Evolutionary conservation across 2,329 filamentous ascomycete genomes (phyloP).

Genomic region (Ceratocystis destructans): DNA sequence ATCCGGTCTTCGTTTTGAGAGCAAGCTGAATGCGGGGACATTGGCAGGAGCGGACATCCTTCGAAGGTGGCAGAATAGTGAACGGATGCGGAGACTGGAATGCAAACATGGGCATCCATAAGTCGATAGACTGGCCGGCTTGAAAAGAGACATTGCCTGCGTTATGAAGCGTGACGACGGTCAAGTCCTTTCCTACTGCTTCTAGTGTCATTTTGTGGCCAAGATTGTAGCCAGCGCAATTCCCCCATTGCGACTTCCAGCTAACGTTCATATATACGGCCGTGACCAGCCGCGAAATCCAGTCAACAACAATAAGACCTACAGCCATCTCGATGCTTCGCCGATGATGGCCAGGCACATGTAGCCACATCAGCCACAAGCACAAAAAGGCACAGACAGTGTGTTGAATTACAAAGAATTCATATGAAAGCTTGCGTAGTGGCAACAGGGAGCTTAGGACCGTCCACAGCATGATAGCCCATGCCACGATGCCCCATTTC

Average conservation of each 20-base stretch:
- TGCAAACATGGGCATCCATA: constrained; percentile 44
- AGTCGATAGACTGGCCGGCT: constrained; percentile 46
- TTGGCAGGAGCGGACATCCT: constrained; percentile 36
- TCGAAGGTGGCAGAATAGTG: constrained; percentile 44
- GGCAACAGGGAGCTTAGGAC: constrained; percentile 49
- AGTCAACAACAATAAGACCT: constrained; percentile 48
- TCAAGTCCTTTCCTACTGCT: constrained; percentile 39
- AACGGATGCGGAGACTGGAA: constrained; percentile 45
- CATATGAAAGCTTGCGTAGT: constrained; percentile 50
- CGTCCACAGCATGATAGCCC: constrained; percentile 53
- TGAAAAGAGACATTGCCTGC: constrained; percentile 43
- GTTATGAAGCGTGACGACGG: constrained; percentile 45
- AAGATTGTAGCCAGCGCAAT: constrained; percentile 33
- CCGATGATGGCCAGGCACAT: constrained; percentile 45
- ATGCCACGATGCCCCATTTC: constrained; percentile 53
- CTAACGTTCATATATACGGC: constrained; percentile 42
- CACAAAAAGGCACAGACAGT: constrained; percentile 47
- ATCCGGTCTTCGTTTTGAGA: constrained; percentile 42
- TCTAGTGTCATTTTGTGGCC: constrained; percentile 40
- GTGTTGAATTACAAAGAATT: constrained; percentile 57
- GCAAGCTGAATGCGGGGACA: constrained; percentile 48
- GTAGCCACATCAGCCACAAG: constrained; percentile 49
- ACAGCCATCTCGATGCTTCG: constrained; percentile 55
- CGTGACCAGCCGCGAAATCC: constrained; percentile 36
- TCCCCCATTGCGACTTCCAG: constrained; percentile 25